Evolutionary conservation across 306 rosid species (phyloP).

Genomic region (Trichosanthes cucumerina): DNA sequence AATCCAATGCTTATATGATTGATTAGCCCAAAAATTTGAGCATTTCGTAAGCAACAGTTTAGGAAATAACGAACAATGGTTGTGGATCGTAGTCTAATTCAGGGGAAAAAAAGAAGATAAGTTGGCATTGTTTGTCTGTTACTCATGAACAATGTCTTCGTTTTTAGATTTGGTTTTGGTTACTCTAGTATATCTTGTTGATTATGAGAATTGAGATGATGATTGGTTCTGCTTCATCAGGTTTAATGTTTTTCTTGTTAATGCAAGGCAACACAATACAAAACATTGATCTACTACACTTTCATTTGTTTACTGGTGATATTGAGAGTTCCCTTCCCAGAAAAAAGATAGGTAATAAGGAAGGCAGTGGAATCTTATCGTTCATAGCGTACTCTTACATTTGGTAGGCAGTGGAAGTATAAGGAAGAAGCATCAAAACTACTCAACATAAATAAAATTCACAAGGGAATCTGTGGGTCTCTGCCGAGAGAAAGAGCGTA

Average conservation of each 20-base stretch:
- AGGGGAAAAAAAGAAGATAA: neutral
- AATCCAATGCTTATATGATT: neutral
- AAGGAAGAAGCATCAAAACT: neutral
- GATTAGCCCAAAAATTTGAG: neutral
- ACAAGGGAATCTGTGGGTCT: neutral
- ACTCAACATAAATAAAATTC: neutral
- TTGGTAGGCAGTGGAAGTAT: neutral
- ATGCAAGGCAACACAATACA: too few species aligned
- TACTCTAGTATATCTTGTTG: neutral
- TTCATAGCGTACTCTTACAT: neutral
- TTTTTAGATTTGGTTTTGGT: neutral
- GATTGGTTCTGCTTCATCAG: neutral
- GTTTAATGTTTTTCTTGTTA: neutral
- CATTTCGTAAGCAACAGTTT: neutral
- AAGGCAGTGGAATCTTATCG: neutral
- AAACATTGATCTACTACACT: too few species aligned
- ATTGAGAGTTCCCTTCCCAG: neutral
- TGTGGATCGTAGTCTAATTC: neutral
- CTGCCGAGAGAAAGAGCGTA: neutral
- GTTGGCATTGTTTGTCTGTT: too few species aligned
- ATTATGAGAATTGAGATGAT: neutral
- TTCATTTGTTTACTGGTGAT: too few species aligned
- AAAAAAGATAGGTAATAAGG: neutral
- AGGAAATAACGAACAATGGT: too few species aligned
- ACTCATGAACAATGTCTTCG: neutral